Conservation (phyloP, 2,329 filamentous ascomycete species). For the Curvularia sp. region DNA sequence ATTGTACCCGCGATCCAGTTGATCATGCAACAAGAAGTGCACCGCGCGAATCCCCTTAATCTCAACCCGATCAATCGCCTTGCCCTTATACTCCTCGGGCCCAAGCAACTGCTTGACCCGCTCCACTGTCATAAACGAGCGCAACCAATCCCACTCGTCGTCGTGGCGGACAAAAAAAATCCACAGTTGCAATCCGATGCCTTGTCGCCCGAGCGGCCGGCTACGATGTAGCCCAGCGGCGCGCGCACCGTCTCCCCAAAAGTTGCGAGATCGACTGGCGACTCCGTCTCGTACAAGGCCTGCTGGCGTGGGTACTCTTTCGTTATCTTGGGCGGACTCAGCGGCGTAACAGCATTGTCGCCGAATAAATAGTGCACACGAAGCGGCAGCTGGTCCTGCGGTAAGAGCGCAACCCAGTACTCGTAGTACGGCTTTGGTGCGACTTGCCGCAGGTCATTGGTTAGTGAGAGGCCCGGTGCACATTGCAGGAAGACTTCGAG, state of each 20-base stretch:
- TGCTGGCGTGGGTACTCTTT: slow-evolving; percentile 30
- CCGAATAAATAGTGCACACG: slow-evolving; percentile 28
- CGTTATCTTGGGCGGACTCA: slow-evolving; percentile 25
- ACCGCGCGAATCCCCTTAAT: slow-evolving; percentile 27
- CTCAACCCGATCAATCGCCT: slow-evolving; percentile 20
- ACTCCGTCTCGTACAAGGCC: slow-evolving; percentile 40
- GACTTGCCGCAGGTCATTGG: slow-evolving; percentile 32
- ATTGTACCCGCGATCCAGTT: slow-evolving; percentile 50
- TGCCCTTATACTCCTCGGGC: slow-evolving; percentile 36
- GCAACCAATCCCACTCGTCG: slow-evolving; percentile 47
- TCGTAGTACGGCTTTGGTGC: slow-evolving; percentile 37
- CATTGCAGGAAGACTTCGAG: slow-evolving; percentile 48
- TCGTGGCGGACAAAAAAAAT: slow-evolving; percentile 46
- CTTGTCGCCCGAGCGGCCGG: slow-evolving; percentile 54
- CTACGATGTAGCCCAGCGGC: slow-evolving; percentile 54
- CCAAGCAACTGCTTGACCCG: slow-evolving; percentile 39
- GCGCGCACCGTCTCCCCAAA: slow-evolving; percentile 40
- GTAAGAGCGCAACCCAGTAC: slow-evolving; percentile 36
- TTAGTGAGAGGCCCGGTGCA: slow-evolving; percentile 51
- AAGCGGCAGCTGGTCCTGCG: slow-evolving; percentile 30
- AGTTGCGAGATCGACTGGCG: slow-evolving; percentile 13
- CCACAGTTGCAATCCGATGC: slow-evolving; percentile 48
- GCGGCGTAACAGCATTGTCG: slow-evolving; percentile 12
- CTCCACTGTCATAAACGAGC: slow-evolving; percentile 33
- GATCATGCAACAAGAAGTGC: slow-evolving; percentile 55